phyloP scores from a whole-genome alignment of 345 rosid genomes.

The Cardamine resedifolia region DNA sequence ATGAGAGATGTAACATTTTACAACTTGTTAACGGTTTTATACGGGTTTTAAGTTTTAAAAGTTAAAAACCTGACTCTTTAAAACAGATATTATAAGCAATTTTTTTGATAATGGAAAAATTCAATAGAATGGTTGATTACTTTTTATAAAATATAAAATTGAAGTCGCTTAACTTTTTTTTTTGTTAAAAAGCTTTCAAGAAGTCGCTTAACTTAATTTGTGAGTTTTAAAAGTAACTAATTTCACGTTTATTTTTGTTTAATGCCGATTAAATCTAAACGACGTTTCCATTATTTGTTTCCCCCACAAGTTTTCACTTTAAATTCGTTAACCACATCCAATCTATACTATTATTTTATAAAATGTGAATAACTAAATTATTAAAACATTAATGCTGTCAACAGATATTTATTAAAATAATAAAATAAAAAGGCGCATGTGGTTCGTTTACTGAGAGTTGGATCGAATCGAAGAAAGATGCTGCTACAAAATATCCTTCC shows the following conservation, averaged over 20 bases:
- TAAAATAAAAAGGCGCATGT: slow-evolving; percentile 15
- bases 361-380: background rate
- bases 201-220: background rate
- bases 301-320: background rate
- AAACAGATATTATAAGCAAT: background rate
- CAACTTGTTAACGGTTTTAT: background rate
- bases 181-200: too few relatives aligned
- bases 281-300: background rate
- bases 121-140: background rate
- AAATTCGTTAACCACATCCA: too few relatives aligned
- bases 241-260: background rate
- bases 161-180: background rate
- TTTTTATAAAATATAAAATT: too few relatives aligned
- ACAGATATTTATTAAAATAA: background rate
- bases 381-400: background rate
- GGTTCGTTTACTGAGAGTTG: slow-evolving; percentile 27
- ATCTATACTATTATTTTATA: background rate
- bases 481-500: slow-evolving; percentile 7
- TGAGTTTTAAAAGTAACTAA: too few relatives aligned
- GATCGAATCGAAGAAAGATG: slow-evolving; percentile 20
- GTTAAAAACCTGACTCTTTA: background rate
- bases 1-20: background rate
- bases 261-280: background rate
- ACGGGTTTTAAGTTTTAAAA: background rate
- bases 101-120: background rate